Evolutionary conservation across 2,329 filamentous ascomycete genomes (phyloP).

Genomic region (Cordyceps cicadae): DNA sequence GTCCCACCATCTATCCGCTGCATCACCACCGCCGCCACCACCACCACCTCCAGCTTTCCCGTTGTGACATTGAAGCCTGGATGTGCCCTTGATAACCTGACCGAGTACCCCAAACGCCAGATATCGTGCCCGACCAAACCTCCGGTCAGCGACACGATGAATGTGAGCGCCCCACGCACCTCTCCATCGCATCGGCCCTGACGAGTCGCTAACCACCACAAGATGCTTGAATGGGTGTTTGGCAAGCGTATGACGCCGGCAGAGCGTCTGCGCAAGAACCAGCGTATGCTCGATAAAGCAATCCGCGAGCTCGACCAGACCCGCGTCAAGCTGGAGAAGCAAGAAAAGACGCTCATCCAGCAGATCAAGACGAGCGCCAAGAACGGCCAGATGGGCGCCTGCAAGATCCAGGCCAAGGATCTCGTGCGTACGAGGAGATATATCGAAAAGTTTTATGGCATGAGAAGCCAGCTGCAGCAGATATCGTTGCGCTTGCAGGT

Average conservation of each 20-base stretch:
- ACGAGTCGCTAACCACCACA: slow-evolving; percentile 14
- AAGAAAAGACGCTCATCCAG: slow-evolving; percentile 91
- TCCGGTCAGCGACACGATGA: slow-evolving; percentile 36
- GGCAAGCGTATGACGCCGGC: slow-evolving; percentile 98
- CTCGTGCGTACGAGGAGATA: slow-evolving; percentile 87
- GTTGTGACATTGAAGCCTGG: not conserved
- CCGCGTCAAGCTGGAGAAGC: slow-evolving; percentile 90
- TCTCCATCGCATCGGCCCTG: slow-evolving; percentile 8
- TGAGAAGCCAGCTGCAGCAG: slow-evolving; percentile 94
- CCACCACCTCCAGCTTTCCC: not conserved
- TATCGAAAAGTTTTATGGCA: slow-evolving; percentile 96
- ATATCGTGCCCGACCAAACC: not conserved
- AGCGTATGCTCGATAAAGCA: slow-evolving; percentile 93
- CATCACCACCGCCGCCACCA: not conserved
- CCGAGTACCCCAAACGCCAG: not conserved
- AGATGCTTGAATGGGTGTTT: slow-evolving; percentile 99
- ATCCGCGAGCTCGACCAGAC: slow-evolving; percentile 94
- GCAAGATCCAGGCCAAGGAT: slow-evolving; percentile 97
- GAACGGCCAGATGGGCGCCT: slow-evolving; percentile 95
- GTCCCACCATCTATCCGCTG: not conserved
- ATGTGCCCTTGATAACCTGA: not conserved
- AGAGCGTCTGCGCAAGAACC: slow-evolving; percentile 85
- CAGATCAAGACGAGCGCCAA: slow-evolving; percentile 99
- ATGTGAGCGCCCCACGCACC: slow-evolving; percentile 35
- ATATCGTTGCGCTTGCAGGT: slow-evolving; percentile 93